A percentile compares a stretch with the other conserved stretches of the same genome.
phyloP scores from a whole-genome alignment of 257 asterid species.

The Primulina huaijiensis region DNA sequence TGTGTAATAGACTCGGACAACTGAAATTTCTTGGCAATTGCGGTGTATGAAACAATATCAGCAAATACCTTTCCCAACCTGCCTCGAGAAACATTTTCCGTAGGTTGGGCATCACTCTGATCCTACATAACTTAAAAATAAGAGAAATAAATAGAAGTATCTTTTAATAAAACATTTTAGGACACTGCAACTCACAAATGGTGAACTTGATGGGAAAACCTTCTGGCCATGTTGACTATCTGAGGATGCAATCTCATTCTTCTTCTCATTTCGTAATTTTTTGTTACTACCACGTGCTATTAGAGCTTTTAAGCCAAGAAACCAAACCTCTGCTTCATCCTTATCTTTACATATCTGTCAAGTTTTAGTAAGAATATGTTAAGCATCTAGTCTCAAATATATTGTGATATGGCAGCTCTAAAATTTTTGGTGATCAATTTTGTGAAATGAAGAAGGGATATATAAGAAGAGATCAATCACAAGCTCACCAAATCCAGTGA shows the following conservation, averaged over 20 bases:
- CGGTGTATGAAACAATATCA: constrained; percentile 39
- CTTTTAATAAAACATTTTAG: too few relatives aligned
- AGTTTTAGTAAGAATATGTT: not conserved
- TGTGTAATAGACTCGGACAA: constrained; percentile 34
- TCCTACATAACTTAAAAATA: constrained; percentile 37
- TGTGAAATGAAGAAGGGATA: not conserved
- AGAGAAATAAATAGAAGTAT: not conserved
- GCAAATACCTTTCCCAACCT: constrained; percentile 62
- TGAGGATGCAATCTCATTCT: constrained; percentile 37
- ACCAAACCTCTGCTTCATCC: constrained; percentile 76
- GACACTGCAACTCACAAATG: not conserved
- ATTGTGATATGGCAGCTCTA: not conserved
- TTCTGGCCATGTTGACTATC: constrained; percentile 48
- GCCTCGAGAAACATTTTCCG: constrained; percentile 42
- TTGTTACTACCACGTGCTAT: constrained; percentile 42
- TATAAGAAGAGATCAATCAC: not conserved
- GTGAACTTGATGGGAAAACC: not conserved
- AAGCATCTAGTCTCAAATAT: not conserved
- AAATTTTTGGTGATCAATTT: not conserved
- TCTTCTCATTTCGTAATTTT: constrained; percentile 45
- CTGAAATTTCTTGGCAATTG: constrained; percentile 36
- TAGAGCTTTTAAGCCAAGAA: constrained; percentile 54
- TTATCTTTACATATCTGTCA: constrained; percentile 78
- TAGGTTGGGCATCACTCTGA: constrained; percentile 19
- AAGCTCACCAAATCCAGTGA: constrained; percentile 69